Conservation (phyloP, 2,329 filamentous ascomycete species). For the Trichoderma sp. region DNA sequence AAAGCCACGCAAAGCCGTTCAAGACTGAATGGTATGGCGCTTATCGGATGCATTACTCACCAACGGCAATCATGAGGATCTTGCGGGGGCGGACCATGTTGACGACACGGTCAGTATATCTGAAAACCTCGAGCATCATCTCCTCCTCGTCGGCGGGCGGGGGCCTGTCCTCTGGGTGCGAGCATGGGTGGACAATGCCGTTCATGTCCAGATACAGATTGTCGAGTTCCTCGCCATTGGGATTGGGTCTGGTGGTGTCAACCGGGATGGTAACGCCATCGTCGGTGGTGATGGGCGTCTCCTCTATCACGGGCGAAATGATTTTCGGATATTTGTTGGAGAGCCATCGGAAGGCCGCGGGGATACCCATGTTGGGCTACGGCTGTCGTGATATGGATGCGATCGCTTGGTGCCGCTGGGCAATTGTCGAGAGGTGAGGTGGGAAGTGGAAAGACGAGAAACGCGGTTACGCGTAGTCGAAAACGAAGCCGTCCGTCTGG, state of each 20-base stretch:
- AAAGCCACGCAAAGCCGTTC: neutral
- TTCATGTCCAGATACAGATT: conserved; percentile 99
- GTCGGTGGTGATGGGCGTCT: conserved; percentile 73
- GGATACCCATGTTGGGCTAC: conserved; percentile 75
- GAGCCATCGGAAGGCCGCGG: conserved; percentile 93
- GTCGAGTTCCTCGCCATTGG: conserved; percentile 96
- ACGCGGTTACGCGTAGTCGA: conserved; percentile 8
- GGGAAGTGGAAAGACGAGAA: neutral
- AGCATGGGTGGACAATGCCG: conserved; percentile 98
- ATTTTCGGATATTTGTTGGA: conserved; percentile 98
- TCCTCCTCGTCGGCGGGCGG: conserved; percentile 93
- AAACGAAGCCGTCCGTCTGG: neutral
- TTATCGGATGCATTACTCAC: conserved; percentile 51
- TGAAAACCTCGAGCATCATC: conserved; percentile 99
- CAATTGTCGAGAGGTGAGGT: neutral
- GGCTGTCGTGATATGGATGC: neutral
- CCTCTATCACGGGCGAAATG: conserved; percentile 86
- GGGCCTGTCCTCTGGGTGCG: conserved; percentile 91
- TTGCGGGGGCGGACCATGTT: conserved; percentile 98
- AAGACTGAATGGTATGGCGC: neutral
- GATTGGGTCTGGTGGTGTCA: conserved; percentile 81
- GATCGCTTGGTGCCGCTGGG: neutral
- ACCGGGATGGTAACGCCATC: conserved; percentile 84
- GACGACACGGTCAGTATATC: conserved; percentile 96
- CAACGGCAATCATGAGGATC: conserved; percentile 94